These are phyloP conservation scores for Amphirosellinia nigrospora DNA, from an alignment of 495 filamentous ascomycete genomes.

Conservation along the genomic window DNA sequence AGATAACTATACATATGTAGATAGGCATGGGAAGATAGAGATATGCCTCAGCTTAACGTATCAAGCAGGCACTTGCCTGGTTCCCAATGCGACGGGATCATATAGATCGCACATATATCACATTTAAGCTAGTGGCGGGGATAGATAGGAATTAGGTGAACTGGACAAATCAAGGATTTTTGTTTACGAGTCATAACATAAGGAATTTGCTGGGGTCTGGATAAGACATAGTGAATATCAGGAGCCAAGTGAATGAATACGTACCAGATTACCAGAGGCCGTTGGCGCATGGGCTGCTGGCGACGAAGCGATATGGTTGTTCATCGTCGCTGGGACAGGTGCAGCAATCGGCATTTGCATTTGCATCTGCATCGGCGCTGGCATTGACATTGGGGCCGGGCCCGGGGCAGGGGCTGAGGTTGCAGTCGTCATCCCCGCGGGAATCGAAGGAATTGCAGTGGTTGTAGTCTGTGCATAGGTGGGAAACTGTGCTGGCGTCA, in stretches of 20 bases:
- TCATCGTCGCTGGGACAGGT: conserved; percentile 16
- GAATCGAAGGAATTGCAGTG: neutral
- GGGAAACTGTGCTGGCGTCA: conserved; percentile 9
- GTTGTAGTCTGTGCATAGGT: conserved; percentile 15
- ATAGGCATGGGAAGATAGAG: neutral
- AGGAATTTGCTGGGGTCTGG: neutral
- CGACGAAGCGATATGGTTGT: conserved; percentile 31
- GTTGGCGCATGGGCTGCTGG: conserved; percentile 42
- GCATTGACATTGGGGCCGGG: too few species aligned
- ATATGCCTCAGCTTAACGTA: conserved; percentile 28
- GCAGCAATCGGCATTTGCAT: conserved; percentile 24
- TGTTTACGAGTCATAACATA: neutral
- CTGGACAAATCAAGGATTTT: neutral
- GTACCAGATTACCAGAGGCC: conserved; percentile 40
- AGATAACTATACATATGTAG: neutral
- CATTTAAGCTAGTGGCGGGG: neutral
- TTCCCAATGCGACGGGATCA: neutral
- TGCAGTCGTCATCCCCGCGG: neutral
- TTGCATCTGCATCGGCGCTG: conserved; percentile 2
- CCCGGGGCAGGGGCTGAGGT: neutral
- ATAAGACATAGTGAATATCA: neutral
- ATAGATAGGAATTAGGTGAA: neutral
- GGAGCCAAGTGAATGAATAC: conserved; percentile 25
- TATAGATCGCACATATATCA: neutral
- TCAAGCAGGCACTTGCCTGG: conserved; percentile 17